These are phyloP conservation scores for Trichomonas gallinae DNA, from an alignment of 208 protist genomes.

Conservation along the genomic window DNA sequence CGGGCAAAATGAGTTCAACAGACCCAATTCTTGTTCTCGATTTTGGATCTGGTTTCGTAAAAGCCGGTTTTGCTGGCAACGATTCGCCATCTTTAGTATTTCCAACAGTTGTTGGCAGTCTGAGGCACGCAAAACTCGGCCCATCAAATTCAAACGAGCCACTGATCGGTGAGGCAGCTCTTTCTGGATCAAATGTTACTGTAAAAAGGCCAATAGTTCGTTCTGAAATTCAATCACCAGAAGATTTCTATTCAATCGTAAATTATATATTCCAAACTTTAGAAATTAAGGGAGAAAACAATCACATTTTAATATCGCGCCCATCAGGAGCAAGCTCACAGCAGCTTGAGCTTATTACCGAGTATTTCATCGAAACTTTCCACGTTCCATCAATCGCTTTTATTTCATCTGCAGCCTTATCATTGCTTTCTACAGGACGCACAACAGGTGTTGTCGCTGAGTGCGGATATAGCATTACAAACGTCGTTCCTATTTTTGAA, in stretches of 20 bases:
- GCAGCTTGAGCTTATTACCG: background rate
- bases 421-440: background rate
- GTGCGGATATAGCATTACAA: constrained; percentile 7
- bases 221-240: background rate
- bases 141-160: background rate
- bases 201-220: background rate
- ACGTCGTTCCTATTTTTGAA: background rate
- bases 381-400: background rate
- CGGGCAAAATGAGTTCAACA: background rate
- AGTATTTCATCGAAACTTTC: background rate
- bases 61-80: constrained; percentile 81
- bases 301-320: background rate
- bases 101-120: constrained; percentile 26
- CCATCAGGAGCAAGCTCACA: background rate
- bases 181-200: background rate
- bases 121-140: background rate
- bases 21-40: constrained; percentile 67
- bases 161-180: background rate
- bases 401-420: background rate
- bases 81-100: constrained; percentile 31
- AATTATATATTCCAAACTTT: background rate
- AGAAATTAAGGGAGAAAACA: background rate
- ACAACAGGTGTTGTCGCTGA: background rate
- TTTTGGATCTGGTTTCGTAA: constrained; percentile 56
- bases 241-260: background rate